phyloP scores from a whole-genome alignment of 2,329 filamentous ascomycete species.

The Fusarium cyanostomum region DNA sequence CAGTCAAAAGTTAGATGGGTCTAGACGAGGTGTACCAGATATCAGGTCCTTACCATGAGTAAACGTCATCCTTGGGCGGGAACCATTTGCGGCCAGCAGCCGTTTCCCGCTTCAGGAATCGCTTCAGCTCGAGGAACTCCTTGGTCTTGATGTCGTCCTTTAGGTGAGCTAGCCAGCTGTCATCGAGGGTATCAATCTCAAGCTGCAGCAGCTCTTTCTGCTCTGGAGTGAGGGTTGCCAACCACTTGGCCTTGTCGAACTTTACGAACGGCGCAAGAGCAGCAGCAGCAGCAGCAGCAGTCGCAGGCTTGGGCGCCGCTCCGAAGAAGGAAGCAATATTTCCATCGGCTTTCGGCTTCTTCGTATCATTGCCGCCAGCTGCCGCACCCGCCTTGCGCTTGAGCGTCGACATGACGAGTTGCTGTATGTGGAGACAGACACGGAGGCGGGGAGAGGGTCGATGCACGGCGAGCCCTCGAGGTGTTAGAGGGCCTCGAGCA shows the following conservation, averaged over 20 bases:
- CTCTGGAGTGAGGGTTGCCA: conserved; percentile 79
- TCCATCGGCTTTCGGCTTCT: conserved; percentile 77
- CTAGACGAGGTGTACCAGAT: not conserved
- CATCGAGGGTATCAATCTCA: conserved; percentile 91
- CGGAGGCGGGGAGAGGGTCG: conserved; percentile 19
- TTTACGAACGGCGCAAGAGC: conserved; percentile 55
- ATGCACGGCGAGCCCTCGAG: conserved; percentile 32
- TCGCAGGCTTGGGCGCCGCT: conserved; percentile 64
- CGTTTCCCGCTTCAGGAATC: conserved; percentile 83
- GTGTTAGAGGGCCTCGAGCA: conserved; percentile 20
- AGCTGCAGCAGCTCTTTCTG: conserved; percentile 84
- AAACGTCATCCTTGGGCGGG: conserved; percentile 87
- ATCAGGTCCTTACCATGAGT: conserved; percentile 77
- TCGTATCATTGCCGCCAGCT: conserved; percentile 60
- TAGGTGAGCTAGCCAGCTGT: conserved; percentile 88
- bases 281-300: conserved; percentile 46
- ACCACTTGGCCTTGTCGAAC: conserved; percentile 93
- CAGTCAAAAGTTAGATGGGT: conserved; percentile 22
- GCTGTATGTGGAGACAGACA: conserved; percentile 29
- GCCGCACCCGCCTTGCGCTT: conserved; percentile 73
- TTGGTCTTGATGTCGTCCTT: conserved; percentile 84
- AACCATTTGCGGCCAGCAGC: conserved; percentile 81
- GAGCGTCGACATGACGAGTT: conserved; percentile 60
- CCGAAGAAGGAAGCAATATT: conserved; percentile 93
- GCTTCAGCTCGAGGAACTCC: conserved; percentile 88